A percentile compares a stretch with the other conserved stretches of the same genome.
Conservation (phyloP, 805 yeast species). For the Yamadazyma akitaensis region DNA sequence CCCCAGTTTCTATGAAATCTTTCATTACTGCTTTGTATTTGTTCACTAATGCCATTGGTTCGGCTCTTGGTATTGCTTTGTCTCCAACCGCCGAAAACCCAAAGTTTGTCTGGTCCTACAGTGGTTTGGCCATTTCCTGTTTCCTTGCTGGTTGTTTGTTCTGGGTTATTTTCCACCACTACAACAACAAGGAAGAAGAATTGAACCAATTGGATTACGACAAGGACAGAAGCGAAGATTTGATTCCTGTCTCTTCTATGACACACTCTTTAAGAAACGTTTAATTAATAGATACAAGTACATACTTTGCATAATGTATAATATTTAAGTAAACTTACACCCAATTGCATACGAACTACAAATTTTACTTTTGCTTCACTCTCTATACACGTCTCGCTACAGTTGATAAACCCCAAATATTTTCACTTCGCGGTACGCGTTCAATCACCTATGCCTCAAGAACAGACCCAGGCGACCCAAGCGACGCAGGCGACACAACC, state of each 20-base stretch:
- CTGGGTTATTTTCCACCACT: slow-evolving; percentile 56
- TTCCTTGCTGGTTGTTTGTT: slow-evolving; percentile 57
- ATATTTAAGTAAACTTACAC: not conserved
- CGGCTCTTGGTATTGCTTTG: slow-evolving; percentile 72
- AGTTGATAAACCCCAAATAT: not conserved
- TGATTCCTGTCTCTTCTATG: slow-evolving; percentile 20
- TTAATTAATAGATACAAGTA: slow-evolving; percentile 2
- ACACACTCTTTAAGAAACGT: slow-evolving; percentile 18
- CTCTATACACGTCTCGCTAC: not conserved
- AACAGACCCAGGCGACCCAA: not conserved
- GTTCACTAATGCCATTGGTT: slow-evolving; percentile 71
- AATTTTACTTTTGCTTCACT: no score
- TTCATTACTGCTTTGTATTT: slow-evolving; percentile 64
- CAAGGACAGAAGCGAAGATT: slow-evolving; percentile 13
- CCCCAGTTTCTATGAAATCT: slow-evolving; percentile 67
- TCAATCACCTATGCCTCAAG: not conserved
- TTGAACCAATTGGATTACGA: slow-evolving; percentile 49
- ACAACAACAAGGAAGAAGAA: slow-evolving; percentile 55
- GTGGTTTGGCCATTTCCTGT: slow-evolving; percentile 59
- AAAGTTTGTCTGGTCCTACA: slow-evolving; percentile 65
- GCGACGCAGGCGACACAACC: slow-evolving; percentile 33
- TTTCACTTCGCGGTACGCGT: slow-evolving; percentile 4
- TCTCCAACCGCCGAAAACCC: slow-evolving; percentile 68
- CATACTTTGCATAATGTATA: slow-evolving; percentile 1
- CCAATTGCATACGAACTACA: no score